Evolutionary conservation across 164 flowering plant species (phyloP).

Genomic region (Tetracentron sinense): DNA sequence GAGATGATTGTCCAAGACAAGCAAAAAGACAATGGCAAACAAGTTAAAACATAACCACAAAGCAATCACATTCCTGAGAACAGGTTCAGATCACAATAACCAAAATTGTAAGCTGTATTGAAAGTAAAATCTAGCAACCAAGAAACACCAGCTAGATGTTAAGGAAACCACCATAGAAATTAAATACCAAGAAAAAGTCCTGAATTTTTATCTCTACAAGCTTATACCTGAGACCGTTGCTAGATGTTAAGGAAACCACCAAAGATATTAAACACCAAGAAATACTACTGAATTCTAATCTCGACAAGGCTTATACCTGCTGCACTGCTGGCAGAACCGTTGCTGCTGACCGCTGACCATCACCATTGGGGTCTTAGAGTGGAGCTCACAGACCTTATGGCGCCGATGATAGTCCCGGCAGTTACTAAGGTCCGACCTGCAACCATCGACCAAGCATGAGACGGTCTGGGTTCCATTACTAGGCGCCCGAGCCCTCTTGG

Average conservation of each 20-base stretch:
- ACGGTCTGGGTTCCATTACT: conserved; percentile 34
- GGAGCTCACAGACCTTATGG: conserved; percentile 82
- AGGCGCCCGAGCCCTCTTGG: conserved; percentile 55
- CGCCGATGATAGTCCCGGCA: conserved; percentile 80
- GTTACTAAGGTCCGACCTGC: conserved; percentile 65
- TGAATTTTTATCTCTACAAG: background rate
- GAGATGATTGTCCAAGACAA: too few relatives aligned
- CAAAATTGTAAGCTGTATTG: background rate
- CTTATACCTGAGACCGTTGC: too few relatives aligned
- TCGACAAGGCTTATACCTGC: conserved; percentile 46
- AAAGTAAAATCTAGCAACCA: background rate
- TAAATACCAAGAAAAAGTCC: background rate
- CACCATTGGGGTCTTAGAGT: conserved; percentile 70
- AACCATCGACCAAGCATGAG: conserved; percentile 74
- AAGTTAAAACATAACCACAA: conserved; percentile 1
- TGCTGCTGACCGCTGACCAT: conserved; percentile 62
- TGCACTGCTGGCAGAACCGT: conserved; percentile 89
- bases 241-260: too few relatives aligned
- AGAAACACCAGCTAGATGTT: background rate
- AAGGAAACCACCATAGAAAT: background rate
- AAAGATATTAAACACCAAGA: background rate
- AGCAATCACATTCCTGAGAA: background rate
- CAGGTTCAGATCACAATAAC: background rate
- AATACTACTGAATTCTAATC: background rate
- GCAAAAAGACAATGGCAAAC: background rate